Percentiles rank a stretch among this genome's conserved stretches.
Conservation (phyloP, 306 rosid species). For the Cicer bijugum region DNA sequence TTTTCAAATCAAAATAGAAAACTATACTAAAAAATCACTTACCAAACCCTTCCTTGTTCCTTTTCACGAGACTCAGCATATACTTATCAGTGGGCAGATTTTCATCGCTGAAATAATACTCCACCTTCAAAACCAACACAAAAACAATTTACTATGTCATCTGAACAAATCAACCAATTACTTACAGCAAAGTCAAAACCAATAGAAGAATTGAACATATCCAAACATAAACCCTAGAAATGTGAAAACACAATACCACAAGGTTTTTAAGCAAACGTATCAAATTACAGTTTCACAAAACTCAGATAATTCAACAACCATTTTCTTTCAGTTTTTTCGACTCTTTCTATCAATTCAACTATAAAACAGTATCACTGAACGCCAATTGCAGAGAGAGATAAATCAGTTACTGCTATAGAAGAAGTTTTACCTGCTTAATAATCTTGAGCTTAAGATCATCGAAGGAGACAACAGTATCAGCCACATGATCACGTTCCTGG, state of each 20-base stretch:
- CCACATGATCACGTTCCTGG: constrained; percentile 54
- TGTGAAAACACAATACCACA: neutral
- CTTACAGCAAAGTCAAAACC: neutral
- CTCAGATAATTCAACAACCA: neutral
- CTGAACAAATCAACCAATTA: neutral
- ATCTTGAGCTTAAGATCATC: constrained; percentile 86
- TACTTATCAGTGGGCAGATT: constrained; percentile 73
- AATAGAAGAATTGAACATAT: neutral
- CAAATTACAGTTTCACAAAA: constrained; percentile 6
- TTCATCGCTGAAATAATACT: constrained; percentile 91
- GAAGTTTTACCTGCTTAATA: constrained; percentile 65
- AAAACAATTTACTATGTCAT: neutral
- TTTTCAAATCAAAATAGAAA: constrained; percentile 14
- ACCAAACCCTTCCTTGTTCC: constrained; percentile 96
- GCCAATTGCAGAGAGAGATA: constrained; percentile 8
- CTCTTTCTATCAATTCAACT: neutral
- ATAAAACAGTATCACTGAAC: neutral
- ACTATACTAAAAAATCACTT: constrained; percentile 40
- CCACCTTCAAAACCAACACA: constrained; percentile 69
- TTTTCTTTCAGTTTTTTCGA: neutral
- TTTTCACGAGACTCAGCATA: constrained; percentile 63
- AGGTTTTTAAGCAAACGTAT: neutral
- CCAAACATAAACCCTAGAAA: constrained; percentile 28
- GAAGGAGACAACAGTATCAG: constrained; percentile 52
- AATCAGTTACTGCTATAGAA: neutral